Evolutionary conservation across 2,329 filamentous ascomycete genomes (phyloP), one percentile per base, ranked within the genome.

Genomic region (Xylariales sp.): DNA sequence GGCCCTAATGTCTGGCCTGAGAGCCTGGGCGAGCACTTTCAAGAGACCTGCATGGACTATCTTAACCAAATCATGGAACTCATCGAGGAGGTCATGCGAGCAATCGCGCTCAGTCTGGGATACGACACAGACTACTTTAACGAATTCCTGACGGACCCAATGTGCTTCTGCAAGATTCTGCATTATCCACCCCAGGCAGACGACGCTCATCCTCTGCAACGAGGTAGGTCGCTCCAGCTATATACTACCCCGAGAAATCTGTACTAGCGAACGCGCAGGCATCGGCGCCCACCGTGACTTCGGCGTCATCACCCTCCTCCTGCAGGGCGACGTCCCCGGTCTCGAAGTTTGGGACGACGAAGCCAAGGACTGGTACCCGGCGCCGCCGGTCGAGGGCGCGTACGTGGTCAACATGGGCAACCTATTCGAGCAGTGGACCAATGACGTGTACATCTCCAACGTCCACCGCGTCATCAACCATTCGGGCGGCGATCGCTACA

Each of bases 321-420:
- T 55, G 27, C 42, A 56, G 47, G 46, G 46, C 4, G 50, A 44
- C 10, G 47, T 44, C 9, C 43, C 48, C 6, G 55, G 49, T 9
- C 49, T 58, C 10, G 52, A 56, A 32, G 47, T 55, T 2, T 52
- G 46, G 47, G 19, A 47, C 20, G 40, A 46, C 16, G 27, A 32
- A 3, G 32, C 16, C 2, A 19, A 48, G 25, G 38, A 43, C 9
- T 58, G 52, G 51, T 18, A 53, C 3, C 11, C 29, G 1, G 49
- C 53, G 1, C 51, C 49, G 3, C 45, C 48, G 3, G 2, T 47
- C 1, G 49, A 52, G 28, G 50, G 33, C 1, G 52, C 53, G 3
- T 65, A 57, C 37, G 61, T 66, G 6, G 59, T 65, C 43, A 65
- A 67, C 35, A 55, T 61, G 21, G 62, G 63, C 3, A 61, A 66